A percentile compares a stretch with the other conserved stretches of the same genome.
These are phyloP conservation scores for Cyclotella distinguenda DNA, from an alignment of 108 stramenopile genomes.

Conservation along the genomic window DNA sequence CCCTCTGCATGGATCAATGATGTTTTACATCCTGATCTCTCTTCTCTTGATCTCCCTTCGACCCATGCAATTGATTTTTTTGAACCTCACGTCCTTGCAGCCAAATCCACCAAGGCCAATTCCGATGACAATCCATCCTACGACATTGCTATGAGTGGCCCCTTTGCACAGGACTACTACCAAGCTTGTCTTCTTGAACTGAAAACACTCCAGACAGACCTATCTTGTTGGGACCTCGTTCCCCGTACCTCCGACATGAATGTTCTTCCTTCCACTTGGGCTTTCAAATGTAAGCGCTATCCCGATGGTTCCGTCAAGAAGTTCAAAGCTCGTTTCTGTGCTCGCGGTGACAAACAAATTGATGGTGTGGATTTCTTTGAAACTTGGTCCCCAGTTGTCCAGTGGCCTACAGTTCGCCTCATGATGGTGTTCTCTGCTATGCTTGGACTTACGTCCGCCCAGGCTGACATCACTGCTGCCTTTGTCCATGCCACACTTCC, in stretches of 20 bases:
- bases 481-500: constrained; percentile 31
- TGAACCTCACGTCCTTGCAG: background rate
- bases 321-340: constrained; percentile 53
- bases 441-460: background rate
- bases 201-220: background rate
- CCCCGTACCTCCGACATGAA: no score
- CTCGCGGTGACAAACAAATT: constrained; percentile 36
- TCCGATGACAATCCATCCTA: background rate
- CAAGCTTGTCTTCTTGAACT: background rate
- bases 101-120: background rate
- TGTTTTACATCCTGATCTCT: background rate
- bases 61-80: background rate
- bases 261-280: constrained; percentile 52
- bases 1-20: background rate
- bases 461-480: constrained; percentile 50
- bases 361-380: constrained; percentile 40
- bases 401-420: constrained; percentile 42
- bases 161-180: background rate
- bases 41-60: background rate
- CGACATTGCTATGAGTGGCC: background rate
- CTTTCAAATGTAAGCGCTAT: constrained; percentile 43
- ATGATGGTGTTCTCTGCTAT: constrained; percentile 12
- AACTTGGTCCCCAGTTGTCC: no score
- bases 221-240: background rate
- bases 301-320: constrained; percentile 51